phyloP scores from a whole-genome alignment of 1,284 basidiomycete genomes.

The Dichomitus squalens region DNA sequence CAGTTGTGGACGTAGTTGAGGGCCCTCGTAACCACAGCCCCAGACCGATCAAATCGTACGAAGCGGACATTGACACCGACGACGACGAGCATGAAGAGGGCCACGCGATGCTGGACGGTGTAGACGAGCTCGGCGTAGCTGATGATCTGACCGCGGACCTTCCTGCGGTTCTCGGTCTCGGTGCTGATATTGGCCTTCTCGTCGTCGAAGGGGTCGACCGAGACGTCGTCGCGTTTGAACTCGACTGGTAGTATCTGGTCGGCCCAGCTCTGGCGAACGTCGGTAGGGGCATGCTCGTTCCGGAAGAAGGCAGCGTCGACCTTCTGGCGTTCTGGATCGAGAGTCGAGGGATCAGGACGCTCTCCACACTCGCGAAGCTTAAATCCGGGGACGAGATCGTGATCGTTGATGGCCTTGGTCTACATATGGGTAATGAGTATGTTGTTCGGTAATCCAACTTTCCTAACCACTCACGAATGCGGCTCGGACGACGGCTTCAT shows the following conservation, averaged over 20 bases:
- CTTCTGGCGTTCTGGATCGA: slow-evolving; percentile 4
- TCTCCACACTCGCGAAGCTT: not conserved
- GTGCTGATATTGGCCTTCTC: not conserved
- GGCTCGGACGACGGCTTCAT: not conserved
- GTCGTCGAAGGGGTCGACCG: slow-evolving; percentile 8
- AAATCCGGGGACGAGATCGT: not conserved
- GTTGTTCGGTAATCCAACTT: too few relatives aligned
- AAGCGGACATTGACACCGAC: not conserved
- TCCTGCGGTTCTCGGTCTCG: not conserved
- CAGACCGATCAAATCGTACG: slow-evolving; percentile 11
- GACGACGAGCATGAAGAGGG: slow-evolving; percentile 7
- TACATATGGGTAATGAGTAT: not conserved
- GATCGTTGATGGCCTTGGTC: not conserved
- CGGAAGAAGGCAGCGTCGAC: not conserved
- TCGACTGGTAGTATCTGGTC: slow-evolving; percentile 5
- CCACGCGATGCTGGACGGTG: slow-evolving; percentile 1
- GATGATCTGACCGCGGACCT: not conserved
- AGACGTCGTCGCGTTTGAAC: not conserved
- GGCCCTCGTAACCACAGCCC: not conserved
- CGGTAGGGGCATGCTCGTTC: not conserved
- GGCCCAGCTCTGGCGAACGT: not conserved
- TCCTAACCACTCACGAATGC: not conserved
- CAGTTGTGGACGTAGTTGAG: slow-evolving; percentile 10
- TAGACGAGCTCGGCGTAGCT: slow-evolving; percentile 3
- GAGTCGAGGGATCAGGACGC: not conserved